Conservation (phyloP, 163 green algal species). For the Chlamydomonas reinhardtii region DNA sequence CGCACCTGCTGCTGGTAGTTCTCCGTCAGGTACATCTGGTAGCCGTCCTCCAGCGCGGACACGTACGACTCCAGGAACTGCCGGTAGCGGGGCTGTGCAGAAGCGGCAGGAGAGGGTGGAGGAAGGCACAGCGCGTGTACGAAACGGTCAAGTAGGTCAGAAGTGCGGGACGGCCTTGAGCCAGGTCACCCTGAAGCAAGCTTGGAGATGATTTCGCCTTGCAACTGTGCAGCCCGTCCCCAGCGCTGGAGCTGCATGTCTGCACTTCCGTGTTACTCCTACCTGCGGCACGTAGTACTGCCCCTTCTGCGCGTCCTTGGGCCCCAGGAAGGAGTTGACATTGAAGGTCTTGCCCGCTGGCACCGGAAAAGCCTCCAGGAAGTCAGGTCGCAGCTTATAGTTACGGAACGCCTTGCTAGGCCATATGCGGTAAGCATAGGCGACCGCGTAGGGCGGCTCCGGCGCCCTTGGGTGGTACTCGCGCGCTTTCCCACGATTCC, state of each 20-base stretch:
- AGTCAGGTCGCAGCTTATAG: not conserved
- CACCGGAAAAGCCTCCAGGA: conserved; percentile 46
- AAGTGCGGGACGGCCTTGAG: too few species aligned
- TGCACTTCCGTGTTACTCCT: too few species aligned
- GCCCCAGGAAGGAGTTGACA: conserved; percentile 58
- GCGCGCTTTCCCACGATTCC: too few species aligned
- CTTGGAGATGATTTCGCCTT: too few species aligned
- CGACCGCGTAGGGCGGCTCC: conserved; percentile 1
- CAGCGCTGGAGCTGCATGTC: too few species aligned
- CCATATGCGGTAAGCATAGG: too few species aligned
- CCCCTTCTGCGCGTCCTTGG: conserved; percentile 22
- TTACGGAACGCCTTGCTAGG: not conserved
- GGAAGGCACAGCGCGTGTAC: too few species aligned
- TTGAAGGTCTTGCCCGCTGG: conserved; percentile 42
- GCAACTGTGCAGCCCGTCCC: too few species aligned
- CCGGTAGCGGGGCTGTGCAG: not conserved
- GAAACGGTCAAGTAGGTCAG: too few species aligned
- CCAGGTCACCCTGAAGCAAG: too few species aligned
- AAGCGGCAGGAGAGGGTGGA: not conserved
- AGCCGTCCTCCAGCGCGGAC: conserved; percentile 44
- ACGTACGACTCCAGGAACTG: conserved; percentile 52
- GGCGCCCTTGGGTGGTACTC: not conserved
- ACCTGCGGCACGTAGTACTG: conserved; percentile 47
- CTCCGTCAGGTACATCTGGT: conserved; percentile 61
- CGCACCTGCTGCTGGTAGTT: conserved; percentile 52